Base-by-base conservation (phyloP, 768 basidiomycete genomes). In the Hirschioporus abietinus region DNA sequence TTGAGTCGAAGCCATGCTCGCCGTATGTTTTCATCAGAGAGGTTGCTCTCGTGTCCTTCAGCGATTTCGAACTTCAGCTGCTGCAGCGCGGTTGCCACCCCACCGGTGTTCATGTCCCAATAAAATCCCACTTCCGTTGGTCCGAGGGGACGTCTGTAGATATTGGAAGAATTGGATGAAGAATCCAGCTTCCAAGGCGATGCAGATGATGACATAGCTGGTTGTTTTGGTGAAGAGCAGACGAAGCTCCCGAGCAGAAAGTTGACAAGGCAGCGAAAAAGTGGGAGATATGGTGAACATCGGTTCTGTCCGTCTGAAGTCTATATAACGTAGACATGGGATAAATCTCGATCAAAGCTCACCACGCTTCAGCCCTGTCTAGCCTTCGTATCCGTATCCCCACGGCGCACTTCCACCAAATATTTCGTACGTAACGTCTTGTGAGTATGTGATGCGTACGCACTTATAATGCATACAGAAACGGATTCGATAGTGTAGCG, bases 1-100 rank as follows among this genome's bases (percentile, higher is more conserved):
- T 88, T 88, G 23, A 84, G 72, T 10, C 77, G 71, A 23, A 75
- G 30, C 86, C 86, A 88, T 1, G 82, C 77, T 34, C 74, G 72
- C 0, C 60, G 36, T 42, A 88, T 70, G 66, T 82, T 84, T 10
- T 70, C 70, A 6, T 72, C 65, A 15, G 73, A 71, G 66, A 78
- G 74, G 42, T 73, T 36, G 74, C 64, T 24, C 66, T 66, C 66
- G 7, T 42, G 52, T 2, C 35, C 63, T 20, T 71, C 68, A 7
- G 71, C 35, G 12, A 77, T 52, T 66, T 77, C 65, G 42, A 82
- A 64, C 60, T 76, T 72, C 2, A 77, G 69, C 35, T 78, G 75
- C 20, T 77, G 78, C 18, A 82, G 18, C 30, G 57, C 77, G 71
- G 86, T 84, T 0, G 83, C 77, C 1, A 83, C 81, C 52, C 84